These are phyloP conservation scores for Quercus agrifolia DNA, from an alignment of 306 rosid species.

Conservation along the genomic window DNA sequence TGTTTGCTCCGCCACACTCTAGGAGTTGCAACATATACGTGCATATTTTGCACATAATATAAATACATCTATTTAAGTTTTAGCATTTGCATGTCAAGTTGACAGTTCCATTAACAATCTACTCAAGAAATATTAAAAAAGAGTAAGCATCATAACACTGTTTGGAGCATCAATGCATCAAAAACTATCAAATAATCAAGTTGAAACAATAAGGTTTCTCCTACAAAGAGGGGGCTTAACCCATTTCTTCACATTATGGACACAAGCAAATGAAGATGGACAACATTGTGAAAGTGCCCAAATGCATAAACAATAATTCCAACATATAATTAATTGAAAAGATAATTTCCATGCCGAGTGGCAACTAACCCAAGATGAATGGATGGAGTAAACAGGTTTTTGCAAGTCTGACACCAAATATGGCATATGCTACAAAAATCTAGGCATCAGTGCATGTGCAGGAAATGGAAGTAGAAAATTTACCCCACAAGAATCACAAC, in stretches of 20 bases:
- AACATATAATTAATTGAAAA: not conserved
- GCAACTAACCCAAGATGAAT: not conserved
- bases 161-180: not conserved
- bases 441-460: not conserved
- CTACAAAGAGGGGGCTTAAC: not conserved
- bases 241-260: not conserved
- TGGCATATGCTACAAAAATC: not conserved
- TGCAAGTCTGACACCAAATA: not conserved
- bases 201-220: not conserved
- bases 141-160: not conserved
- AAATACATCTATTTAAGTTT: not conserved
- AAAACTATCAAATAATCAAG: not conserved
- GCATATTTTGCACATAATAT: not conserved
- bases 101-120: not conserved
- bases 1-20: not conserved
- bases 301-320: not conserved
- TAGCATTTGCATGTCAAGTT: not conserved
- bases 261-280: not conserved
- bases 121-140: not conserved
- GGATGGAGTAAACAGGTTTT: not conserved
- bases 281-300: not conserved
- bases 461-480: constrained; percentile 21
- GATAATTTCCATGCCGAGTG: not conserved
- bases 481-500: constrained; percentile 97
- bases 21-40: not conserved